Percentiles rank a stretch among this genome's conserved stretches.
Conservation (phyloP, 768 basidiomycete genomes). For the Mycena polygramma region DNA sequence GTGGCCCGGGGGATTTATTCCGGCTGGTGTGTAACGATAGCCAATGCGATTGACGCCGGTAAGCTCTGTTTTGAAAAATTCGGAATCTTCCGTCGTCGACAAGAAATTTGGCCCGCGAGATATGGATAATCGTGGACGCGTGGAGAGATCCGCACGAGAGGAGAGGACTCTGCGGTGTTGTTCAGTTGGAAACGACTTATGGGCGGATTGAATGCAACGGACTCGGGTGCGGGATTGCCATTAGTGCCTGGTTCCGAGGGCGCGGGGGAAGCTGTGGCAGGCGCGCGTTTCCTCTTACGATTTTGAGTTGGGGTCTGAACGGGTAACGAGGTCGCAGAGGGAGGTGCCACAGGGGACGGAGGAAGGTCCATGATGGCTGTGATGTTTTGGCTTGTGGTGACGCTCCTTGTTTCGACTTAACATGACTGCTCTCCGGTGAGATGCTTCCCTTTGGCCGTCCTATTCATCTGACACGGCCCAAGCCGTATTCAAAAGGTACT, state of each 20-base stretch:
- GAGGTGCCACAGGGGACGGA: constrained; percentile 16
- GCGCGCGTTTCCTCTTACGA: constrained; percentile 71
- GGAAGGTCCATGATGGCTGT: constrained; percentile 36
- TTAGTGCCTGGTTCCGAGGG: constrained; percentile 65
- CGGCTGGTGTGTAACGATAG: constrained; percentile 85
- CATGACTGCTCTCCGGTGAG: constrained; percentile 60
- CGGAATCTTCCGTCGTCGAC: constrained; percentile 66
- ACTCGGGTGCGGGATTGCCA: constrained; percentile 54
- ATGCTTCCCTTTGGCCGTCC: constrained; percentile 15
- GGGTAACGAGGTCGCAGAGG: constrained; percentile 12
- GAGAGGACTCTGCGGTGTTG: constrained; percentile 62
- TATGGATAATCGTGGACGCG: constrained; percentile 77
- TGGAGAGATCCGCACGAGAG: constrained; percentile 76
- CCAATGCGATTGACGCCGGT: constrained; percentile 82
- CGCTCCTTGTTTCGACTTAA: constrained; percentile 16
- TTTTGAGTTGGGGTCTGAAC: constrained; percentile 45
- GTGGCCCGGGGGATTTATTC: constrained; percentile 72
- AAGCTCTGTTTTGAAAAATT: constrained; percentile 77
- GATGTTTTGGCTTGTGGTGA: not conserved
- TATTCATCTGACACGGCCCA: constrained; percentile 20
- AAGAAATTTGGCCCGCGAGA: constrained; percentile 81
- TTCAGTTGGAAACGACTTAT: constrained; percentile 20
- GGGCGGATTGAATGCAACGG: constrained; percentile 32
- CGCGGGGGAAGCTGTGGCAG: constrained; percentile 66
- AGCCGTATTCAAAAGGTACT: constrained; percentile 84